Evolutionary conservation across 441 rosid species (phyloP), one percentile per base, ranked within the genome.

Genomic region (Geranium incanum): DNA sequence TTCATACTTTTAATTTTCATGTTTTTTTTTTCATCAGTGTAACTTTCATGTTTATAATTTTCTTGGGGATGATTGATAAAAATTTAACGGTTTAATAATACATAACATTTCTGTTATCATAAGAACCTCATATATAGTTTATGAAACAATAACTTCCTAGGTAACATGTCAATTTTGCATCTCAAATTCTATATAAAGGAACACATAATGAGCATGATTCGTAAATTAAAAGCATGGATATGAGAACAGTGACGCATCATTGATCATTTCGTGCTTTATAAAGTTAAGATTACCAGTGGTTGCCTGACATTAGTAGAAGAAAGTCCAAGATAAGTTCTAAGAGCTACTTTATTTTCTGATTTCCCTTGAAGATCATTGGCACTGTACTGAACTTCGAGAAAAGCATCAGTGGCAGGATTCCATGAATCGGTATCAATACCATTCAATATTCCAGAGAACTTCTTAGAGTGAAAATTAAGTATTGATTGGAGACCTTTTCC

Each of bases 341-440:
- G 66, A 41, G 87, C 86, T 39, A 50, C 36, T 81, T 92, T 92
- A 79, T 89, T 95, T 84, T 90, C 97, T 66, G 83, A 84, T 86
- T 95, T 95, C 72, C 95, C 99, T 74, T 82, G 89, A 73, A 92
- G 84, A 81, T 92, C 91, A 72, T 84, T 85, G 75, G 87, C 86
- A 41, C 73, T 86, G 82, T 88, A 95, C 78, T 89, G 97, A 52
- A 87, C 89, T 82, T 89, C 81, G 70, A 95, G 89, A 80, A 81
- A 85, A 78, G 78, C 76, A 77, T 92, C 97, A 0, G 89, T 80
- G 23, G 87, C 86, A 12, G 99, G 97, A 85, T 95, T 89, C 99
- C 99, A 95, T 48, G 89, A 81, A 80, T 89, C 97, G 0, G 92
- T 81, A 80, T 95, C 99, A 55, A 95, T 90, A 67, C 99, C 99